Base-by-base conservation (phyloP, 2,329 filamentous ascomycete species). In the Fusarium robinianum region DNA sequence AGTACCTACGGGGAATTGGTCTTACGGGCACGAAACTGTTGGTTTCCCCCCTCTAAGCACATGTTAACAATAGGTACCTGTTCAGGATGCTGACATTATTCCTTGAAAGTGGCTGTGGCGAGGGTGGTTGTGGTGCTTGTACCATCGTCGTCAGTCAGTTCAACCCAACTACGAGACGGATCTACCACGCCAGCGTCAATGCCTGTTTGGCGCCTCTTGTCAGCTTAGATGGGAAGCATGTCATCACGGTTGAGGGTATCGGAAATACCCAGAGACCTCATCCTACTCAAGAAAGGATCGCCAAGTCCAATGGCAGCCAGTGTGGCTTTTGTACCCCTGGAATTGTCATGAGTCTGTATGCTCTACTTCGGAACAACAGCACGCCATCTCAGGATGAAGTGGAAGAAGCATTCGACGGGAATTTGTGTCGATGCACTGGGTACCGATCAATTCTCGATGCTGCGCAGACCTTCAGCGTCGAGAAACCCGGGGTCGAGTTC, bases 341-440 rank as follows among this genome's bases (percentile, higher is more conserved):
- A 3, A 97, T 99, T 61, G 91, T 97, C 51, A 97, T 97, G 88
- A 96, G 91, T 66, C 70, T 97, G 42, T 99, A 99, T 68, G 94
- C 94, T 5, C 76, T 97, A 30, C 76, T 99, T 21, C 81, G 94
- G 47, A 97, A 97, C 63, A 87, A 91, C 55, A 76, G 84, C 4
- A 77, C 78, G 14, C 91, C 92, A 0, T 84, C 83, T 3, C 83
- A 92, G 61, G 81, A 89, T 57, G 88, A 95, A 19, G 79, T 97
- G 22, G 94, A 99, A 68, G 94, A 97, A 71, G 91, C 92, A 0
- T 97, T 97, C 61, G 94, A 99, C 67, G 94, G 94, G 1, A 99
- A 99, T 56, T 72, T 97, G 18, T 99, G 94, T 65, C 82, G 94
- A 39, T 99, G 94, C 69, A 99, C 94, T 0, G 94, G 94, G 5